Base-by-base conservation (phyloP, 352 stramenopile species). In the Globisporangium echinulatum region DNA sequence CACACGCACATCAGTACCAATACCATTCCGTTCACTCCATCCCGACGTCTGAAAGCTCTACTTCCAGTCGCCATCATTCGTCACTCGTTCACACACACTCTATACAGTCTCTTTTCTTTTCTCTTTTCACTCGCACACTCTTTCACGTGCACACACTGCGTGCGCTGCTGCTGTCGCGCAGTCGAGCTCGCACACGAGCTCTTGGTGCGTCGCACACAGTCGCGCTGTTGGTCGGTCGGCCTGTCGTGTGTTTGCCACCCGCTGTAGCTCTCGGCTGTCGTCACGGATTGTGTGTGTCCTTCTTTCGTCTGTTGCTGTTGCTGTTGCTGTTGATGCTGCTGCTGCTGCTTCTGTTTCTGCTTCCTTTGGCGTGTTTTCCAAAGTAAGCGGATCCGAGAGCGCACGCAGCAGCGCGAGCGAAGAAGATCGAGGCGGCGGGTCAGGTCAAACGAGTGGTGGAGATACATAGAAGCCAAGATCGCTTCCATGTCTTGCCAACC, bases 1-100 rank as follows among this genome's bases (percentile, higher is more conserved):
- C 57, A 56, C 57, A 63, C 55, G 49, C 49, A 63, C 39, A 13
- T 44, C 38, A 61, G 11, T 14, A 46, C 14, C 54, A 58, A 33
- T 40, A n/a, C 38, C 47, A 61, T n/a, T 54, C 46, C 46, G 52
- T 44, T 54, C 55, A 56, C 36, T 52, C 53, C 47, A 54, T 7
- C 38, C 36, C 15, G 15, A 44, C 55, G 47, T 14, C 55, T 49
- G 48, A 39, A 53, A 51, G 38, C 9, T 47, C 46, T 37, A 46
- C 54, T 60, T 48, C 54, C 54, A 48, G 46, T 53, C 40, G 11
- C 11, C 43, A 17, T 37, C 36, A 49, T 61, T 53, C 33, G 9
- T 49, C 43, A 49, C 43, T 6, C 43, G 11, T 50, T 50, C 53
- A 48, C 46, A 60, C 55, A 52, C n/a, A 49, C 44, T 61, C 55